Conservation (phyloP, 2,329 filamentous ascomycete species). For the Juglanconis oblonga region DNA sequence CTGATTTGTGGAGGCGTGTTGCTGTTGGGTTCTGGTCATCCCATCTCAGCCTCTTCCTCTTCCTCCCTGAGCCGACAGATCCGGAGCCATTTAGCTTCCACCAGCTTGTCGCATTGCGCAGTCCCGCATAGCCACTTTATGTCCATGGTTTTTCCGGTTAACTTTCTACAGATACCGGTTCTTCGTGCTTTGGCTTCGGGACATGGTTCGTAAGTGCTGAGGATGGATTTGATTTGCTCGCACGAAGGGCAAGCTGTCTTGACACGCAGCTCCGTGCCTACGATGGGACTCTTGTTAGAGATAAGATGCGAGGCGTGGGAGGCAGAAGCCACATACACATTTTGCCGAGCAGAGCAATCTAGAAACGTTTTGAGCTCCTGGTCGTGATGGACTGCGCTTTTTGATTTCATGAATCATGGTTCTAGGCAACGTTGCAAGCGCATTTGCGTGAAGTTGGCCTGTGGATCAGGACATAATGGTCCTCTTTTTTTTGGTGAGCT, state of each 20-base stretch:
- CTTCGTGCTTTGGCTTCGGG: neutral
- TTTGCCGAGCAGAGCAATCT: neutral
- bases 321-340: neutral
- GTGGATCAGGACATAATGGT: too few relatives aligned
- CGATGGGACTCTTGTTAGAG: neutral
- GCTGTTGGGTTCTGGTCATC: neutral
- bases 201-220: neutral
- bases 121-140: conserved; percentile 4
- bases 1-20: too few relatives aligned
- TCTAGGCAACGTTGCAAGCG: too few relatives aligned
- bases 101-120: neutral
- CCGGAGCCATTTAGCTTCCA: neutral
- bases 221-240: neutral
- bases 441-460: too few relatives aligned
- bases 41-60: neutral
- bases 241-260: conserved; percentile 2
- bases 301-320: too few relatives aligned
- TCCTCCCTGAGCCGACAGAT: neutral
- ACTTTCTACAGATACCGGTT: neutral
- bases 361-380: too few relatives aligned
- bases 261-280: conserved; percentile 6
- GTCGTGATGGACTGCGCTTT: too few relatives aligned
- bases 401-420: too few relatives aligned
- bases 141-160: neutral
- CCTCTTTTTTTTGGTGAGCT: neutral